Percentiles rank a stretch among this genome's conserved stretches.
phyloP scores from a whole-genome alignment of 225 moss, liverwort and hornwort genomes.

The Antitrichia curtipendula region DNA sequence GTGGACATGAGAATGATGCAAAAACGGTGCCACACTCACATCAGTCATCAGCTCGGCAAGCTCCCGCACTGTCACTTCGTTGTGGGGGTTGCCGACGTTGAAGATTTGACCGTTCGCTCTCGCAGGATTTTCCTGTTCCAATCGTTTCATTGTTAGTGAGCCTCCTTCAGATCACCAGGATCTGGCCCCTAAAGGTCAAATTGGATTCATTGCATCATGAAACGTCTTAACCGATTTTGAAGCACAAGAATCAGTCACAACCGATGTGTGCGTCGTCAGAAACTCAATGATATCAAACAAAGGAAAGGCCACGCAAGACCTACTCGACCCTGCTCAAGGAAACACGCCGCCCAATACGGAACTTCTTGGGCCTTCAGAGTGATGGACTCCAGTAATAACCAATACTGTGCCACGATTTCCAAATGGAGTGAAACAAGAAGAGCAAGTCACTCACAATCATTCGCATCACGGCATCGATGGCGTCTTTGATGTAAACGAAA shows the following conservation, averaged over 20 bases:
- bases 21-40: neutral
- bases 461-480: constrained; percentile 30
- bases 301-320: neutral
- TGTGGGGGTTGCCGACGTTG: constrained; percentile 50
- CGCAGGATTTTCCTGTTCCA: constrained; percentile 34
- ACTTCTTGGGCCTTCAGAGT: neutral
- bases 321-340: neutral
- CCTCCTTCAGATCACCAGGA: neutral
- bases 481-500: constrained; percentile 48
- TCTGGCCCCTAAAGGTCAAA: neutral
- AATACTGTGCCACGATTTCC: neutral
- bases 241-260: neutral
- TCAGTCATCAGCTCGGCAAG: constrained; percentile 52
- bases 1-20: neutral
- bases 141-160: neutral
- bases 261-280: no score
- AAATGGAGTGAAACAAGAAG: neutral
- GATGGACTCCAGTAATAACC: neutral
- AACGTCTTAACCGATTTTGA: no score
- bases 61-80: constrained; percentile 30
- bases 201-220: no score
- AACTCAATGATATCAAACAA: no score
- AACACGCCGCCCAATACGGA: neutral
- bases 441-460: constrained; percentile 28
- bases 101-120: constrained; percentile 46